These are phyloP conservation scores for Piper betle DNA, from an alignment of 164 flowering plant species.

Conservation along the genomic window DNA sequence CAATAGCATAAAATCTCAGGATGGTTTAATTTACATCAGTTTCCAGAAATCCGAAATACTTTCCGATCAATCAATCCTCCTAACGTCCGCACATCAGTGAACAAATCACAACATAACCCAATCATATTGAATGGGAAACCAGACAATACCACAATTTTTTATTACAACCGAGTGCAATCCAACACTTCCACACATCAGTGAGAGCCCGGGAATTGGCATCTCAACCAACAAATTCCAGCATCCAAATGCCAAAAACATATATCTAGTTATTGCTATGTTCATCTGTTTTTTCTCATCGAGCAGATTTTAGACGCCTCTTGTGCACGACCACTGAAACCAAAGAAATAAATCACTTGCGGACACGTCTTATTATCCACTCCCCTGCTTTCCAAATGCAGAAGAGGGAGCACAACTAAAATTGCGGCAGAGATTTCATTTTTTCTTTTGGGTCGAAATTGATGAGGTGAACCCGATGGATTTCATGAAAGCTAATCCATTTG, in stretches of 20 bases:
- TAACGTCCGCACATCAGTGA: neutral
- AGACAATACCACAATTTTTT: too few species aligned
- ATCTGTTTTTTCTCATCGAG: neutral
- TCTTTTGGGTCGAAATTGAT: too few species aligned
- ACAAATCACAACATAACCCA: too few species aligned
- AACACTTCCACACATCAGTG: too few species aligned
- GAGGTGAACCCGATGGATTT: neutral
- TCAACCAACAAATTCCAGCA: too few species aligned
- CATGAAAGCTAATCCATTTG: constrained; percentile 35
- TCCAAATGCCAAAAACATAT: too few species aligned
- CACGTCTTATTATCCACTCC: too few species aligned
- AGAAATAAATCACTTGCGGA: neutral
- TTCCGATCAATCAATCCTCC: neutral
- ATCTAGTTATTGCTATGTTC: neutral
- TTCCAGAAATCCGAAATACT: neutral
- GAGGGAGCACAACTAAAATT: neutral
- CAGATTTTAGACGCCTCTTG: neutral
- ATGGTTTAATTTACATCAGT: neutral
- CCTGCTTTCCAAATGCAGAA: neutral
- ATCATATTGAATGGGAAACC: neutral
- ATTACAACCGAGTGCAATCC: too few species aligned
- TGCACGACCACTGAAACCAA: neutral
- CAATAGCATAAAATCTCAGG: neutral
- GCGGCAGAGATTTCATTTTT: neutral
- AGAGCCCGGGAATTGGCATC: too few species aligned